Conservation (phyloP, 2,329 filamentous ascomycete species). For the Fusarium sp. region DNA sequence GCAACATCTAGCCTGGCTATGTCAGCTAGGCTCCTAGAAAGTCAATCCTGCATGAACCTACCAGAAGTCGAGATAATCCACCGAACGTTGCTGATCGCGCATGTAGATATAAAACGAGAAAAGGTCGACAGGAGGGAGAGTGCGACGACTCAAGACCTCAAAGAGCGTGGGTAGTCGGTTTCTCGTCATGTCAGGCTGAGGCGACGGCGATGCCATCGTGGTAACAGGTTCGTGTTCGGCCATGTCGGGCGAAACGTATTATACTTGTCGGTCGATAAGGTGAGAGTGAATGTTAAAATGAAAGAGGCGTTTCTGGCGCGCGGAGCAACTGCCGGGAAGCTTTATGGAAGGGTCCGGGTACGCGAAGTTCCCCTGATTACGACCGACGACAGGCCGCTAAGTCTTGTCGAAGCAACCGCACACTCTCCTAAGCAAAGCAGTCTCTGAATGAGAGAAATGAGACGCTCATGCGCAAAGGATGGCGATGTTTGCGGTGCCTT, state of each 20-base stretch:
- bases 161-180: conserved; percentile 94
- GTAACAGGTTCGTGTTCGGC: conserved; percentile 42
- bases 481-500: conserved; percentile 24
- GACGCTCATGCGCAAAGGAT: conserved; percentile 28
- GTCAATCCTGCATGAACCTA: conserved; percentile 53
- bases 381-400: conserved; percentile 10
- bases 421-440: conserved; percentile 15
- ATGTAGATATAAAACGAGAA: conserved; percentile 99
- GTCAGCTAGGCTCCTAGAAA: conserved; percentile 20
- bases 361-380: conserved; percentile 36
- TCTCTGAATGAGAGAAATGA: conserved; percentile 10
- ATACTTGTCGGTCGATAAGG: background rate
- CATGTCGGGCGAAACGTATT: conserved; percentile 32
- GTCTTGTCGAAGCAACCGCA: conserved; percentile 25
- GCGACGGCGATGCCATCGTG: conserved; percentile 55
- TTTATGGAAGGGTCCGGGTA: conserved; percentile 19
- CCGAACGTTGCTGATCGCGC: conserved; percentile 96
- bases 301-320: conserved; percentile 28
- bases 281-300: conserved; percentile 23
- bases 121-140: conserved; percentile 92
- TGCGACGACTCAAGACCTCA: conserved; percentile 92
- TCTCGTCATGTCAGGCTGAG: conserved; percentile 68
- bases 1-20: conserved; percentile 90
- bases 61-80: conserved; percentile 99
- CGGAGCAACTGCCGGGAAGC: conserved; percentile 25